Evolutionary conservation across 306 rosid species (phyloP), one percentile per base, ranked within the genome.

Genomic region (Adenanthera pavonina): DNA sequence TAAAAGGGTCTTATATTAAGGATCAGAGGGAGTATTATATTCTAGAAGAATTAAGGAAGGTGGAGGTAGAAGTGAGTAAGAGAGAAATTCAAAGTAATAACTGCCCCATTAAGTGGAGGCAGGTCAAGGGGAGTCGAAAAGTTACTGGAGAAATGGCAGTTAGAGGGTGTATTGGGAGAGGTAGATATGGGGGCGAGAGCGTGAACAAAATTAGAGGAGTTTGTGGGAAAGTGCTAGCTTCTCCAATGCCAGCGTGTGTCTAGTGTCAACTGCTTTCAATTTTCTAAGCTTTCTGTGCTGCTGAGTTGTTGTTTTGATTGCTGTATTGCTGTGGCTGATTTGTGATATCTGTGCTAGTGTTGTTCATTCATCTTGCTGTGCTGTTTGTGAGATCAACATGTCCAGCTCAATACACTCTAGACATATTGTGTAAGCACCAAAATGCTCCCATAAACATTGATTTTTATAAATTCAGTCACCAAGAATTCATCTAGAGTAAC

Each of bases 351-450:
- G 14, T 2, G 64, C 10, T 8, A 8, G 13, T 57, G 64, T 57
- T 57, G 13, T 20, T 8, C 7, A 5, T 57, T 20, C 64, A 57
- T 57, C 34, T 25, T 19, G 64, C 9, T 20, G 35, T 57, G 64
- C 30, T 57, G 64, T 20, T 57, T 57, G 38, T 10, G 57, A 34
- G 43, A 68, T 25, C 77, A 67, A 74, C 40, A 9, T 68, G 61
- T 48, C 57, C 53, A 72, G 76, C 76, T 56, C 46, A 72, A 72
- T 35, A 17, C 17, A 41, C 44, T 68, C 20, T 66, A 56, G 38
- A 12, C 30, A 53, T 73, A 77, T n/a, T 54, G 61, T 15, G 13
- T 49, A 79, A 69, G 53, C 65, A 64, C 59, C 78, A 77, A 71
- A 64, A 74, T 65, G 77, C 19, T 69, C 43, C 3, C 10, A 67